phyloP scores from a whole-genome alignment of 2,329 filamentous ascomycete genomes.

The Myriosclerotinia curreyana region DNA sequence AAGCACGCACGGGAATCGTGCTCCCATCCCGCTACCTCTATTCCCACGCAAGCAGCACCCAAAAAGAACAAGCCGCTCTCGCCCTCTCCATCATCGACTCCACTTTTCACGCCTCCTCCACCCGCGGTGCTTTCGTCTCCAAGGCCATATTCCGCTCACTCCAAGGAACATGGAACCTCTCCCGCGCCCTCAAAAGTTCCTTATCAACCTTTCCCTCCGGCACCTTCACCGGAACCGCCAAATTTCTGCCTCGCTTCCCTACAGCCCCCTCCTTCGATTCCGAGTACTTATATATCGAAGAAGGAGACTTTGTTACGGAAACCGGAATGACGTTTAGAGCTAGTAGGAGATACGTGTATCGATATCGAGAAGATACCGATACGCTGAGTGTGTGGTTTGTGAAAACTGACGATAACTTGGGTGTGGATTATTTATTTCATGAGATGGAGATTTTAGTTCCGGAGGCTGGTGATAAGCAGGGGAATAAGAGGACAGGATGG shows the following conservation, averaged over 20 bases:
- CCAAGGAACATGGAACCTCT: constrained; percentile 66
- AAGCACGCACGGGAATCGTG: constrained; percentile 43
- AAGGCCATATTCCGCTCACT: constrained; percentile 68
- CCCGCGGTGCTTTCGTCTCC: constrained; percentile 52
- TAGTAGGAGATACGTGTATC: constrained; percentile 67
- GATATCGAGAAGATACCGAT: constrained; percentile 61
- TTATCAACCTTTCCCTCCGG: constrained; percentile 61
- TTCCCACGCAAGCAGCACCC: constrained; percentile 43
- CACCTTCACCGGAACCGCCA: constrained; percentile 60
- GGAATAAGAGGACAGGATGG: constrained; percentile 7
- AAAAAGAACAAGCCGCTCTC: constrained; percentile 43
- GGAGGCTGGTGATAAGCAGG: constrained; percentile 35
- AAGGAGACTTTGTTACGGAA: constrained; percentile 61
- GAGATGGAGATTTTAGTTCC: constrained; percentile 57
- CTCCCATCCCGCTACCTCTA: constrained; percentile 47
- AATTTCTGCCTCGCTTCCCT: constrained; percentile 60
- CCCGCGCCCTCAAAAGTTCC: constrained; percentile 53
- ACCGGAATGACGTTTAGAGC: constrained; percentile 42
- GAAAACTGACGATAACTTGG: constrained; percentile 53
- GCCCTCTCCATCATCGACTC: constrained; percentile 38
- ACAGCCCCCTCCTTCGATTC: constrained; percentile 46
- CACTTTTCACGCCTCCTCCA: constrained; percentile 27
- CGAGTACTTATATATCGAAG: constrained; percentile 66
- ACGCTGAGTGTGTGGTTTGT: constrained; percentile 71
- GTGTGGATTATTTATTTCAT: constrained; percentile 73